A percentile compares a stretch with the other conserved stretches of the same genome.
Evolutionary conservation across 495 filamentous ascomycete species (phyloP).

Genomic region (Penicillium ucsense): DNA sequence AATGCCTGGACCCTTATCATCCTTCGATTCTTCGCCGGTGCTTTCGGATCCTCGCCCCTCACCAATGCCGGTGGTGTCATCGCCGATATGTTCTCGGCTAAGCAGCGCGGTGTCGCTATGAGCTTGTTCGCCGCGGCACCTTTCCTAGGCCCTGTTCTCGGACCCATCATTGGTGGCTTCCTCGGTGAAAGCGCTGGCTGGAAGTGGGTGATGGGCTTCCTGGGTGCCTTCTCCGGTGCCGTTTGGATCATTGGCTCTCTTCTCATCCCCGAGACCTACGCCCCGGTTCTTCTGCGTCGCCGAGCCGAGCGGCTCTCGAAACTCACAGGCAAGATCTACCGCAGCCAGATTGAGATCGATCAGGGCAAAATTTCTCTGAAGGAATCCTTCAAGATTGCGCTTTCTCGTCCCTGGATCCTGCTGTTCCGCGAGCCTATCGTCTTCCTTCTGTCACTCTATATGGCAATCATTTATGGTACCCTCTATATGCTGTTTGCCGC

Average conservation of each 20-base stretch:
- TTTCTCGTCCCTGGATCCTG: conserved; percentile 42
- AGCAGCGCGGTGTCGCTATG: conserved; percentile 53
- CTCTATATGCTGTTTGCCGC: conserved; percentile 82
- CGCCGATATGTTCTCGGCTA: conserved; percentile 60
- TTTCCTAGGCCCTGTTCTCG: conserved; percentile 61
- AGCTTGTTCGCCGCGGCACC: conserved; percentile 57
- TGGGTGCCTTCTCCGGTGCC: conserved; percentile 39
- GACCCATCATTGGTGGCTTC: conserved; percentile 52
- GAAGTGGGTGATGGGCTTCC: conserved; percentile 57
- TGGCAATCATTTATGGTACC: conserved; percentile 66
- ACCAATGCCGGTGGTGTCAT: conserved; percentile 69
- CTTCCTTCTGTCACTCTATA: conserved; percentile 57
- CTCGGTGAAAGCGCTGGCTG: conserved; percentile 50
- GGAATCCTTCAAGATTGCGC: conserved; percentile 32
- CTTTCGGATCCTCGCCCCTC: conserved; percentile 66
- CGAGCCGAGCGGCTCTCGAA: conserved; percentile 44
- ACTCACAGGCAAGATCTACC: conserved; percentile 47
- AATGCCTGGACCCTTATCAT: conserved; percentile 60
- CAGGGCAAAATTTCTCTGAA: conserved; percentile 28
- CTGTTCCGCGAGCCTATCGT: conserved; percentile 50
- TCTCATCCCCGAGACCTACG: conserved; percentile 53
- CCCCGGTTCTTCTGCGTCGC: conserved; percentile 46
- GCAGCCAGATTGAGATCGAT: conserved; percentile 36
- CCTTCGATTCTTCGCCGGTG: conserved; percentile 68
- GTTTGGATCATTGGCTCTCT: conserved; percentile 47